Conservation (phyloP, 345 rosid genomes). For the Sisymbrium altissimum region DNA sequence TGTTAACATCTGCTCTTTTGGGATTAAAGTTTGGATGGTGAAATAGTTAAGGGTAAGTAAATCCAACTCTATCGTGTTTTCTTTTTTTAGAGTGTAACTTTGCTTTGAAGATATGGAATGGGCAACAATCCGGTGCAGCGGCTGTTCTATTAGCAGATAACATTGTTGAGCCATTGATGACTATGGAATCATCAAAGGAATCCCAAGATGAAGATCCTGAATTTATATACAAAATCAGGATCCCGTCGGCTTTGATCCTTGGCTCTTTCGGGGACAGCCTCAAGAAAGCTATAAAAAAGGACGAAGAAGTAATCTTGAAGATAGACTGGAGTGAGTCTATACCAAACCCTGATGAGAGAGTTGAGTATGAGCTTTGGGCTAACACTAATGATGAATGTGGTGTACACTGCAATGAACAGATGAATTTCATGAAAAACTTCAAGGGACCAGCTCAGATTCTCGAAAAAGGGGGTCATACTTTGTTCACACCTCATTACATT, state of each 20-base stretch:
- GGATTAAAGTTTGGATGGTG: no score
- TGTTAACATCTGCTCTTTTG: not conserved
- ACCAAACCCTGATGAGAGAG: constrained; percentile 93
- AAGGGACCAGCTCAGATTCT: constrained; percentile 89
- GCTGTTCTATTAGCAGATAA: constrained; percentile 76
- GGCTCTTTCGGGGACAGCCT: constrained; percentile 55
- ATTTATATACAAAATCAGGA: constrained; percentile 55
- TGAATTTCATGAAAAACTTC: constrained; percentile 71
- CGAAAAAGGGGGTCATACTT: constrained; percentile 66
- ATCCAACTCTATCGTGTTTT: not conserved
- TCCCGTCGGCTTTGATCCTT: constrained; percentile 83
- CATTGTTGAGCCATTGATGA: constrained; percentile 64
- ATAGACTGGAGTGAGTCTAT: constrained; percentile 90
- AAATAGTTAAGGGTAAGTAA: not conserved
- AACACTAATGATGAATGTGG: constrained; percentile 95
- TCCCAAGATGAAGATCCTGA: constrained; percentile 40
- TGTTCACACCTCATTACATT: constrained; percentile 86
- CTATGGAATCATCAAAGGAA: constrained; percentile 74
- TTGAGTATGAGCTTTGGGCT: constrained; percentile 93
- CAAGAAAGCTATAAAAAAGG: constrained; percentile 58
- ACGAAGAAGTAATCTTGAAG: constrained; percentile 54
- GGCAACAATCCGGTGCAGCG: constrained; percentile 72
- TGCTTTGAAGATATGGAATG: constrained; percentile 78
- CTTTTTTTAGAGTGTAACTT: constrained; percentile 61
- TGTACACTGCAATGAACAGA: constrained; percentile 70